Evolutionary conservation across 2,329 filamentous ascomycete species (phyloP).

Genomic region (Lasiodiplodia gonubiensis): DNA sequence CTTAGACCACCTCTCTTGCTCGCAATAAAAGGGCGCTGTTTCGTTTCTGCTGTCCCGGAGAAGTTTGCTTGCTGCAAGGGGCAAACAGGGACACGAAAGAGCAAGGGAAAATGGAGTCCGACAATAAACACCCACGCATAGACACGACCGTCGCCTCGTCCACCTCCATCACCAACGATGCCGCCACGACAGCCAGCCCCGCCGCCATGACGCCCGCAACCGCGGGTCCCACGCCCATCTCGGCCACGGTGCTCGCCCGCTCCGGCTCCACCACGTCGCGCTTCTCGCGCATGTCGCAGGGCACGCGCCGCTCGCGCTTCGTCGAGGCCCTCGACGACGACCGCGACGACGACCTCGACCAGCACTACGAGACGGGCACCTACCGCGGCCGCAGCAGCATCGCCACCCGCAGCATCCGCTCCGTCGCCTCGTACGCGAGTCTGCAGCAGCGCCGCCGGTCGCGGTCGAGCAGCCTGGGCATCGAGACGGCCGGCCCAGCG

Average conservation of each 20-base stretch:
- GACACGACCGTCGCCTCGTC: slow-evolving; percentile 7
- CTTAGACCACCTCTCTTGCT: background rate
- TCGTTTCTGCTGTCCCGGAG: background rate
- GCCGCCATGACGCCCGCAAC: background rate
- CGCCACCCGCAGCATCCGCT: background rate
- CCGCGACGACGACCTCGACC: slow-evolving; percentile 6
- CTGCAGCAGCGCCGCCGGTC: slow-evolving; percentile 6
- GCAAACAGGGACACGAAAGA: background rate
- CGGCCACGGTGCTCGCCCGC: background rate
- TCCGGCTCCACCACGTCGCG: slow-evolving; percentile 4
- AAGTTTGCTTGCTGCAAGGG: background rate
- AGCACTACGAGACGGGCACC: background rate
- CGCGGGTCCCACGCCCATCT: background rate
- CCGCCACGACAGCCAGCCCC: background rate
- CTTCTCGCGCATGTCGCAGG: slow-evolving; percentile 19
- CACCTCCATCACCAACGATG: background rate
- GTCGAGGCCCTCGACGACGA: slow-evolving; percentile 17
- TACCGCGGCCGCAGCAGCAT: slow-evolving; percentile 6
- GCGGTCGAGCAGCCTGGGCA: slow-evolving; percentile 11
- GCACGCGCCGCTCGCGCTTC: slow-evolving; percentile 24
- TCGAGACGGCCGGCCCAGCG: background rate
- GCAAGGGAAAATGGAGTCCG: background rate
- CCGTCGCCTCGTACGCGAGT: background rate
- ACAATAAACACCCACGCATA: slow-evolving; percentile 1
- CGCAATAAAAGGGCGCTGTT: background rate